Evolutionary conservation across 768 basidiomycete genomes (phyloP).

Genomic region (Neoboletus brunneissimus): DNA sequence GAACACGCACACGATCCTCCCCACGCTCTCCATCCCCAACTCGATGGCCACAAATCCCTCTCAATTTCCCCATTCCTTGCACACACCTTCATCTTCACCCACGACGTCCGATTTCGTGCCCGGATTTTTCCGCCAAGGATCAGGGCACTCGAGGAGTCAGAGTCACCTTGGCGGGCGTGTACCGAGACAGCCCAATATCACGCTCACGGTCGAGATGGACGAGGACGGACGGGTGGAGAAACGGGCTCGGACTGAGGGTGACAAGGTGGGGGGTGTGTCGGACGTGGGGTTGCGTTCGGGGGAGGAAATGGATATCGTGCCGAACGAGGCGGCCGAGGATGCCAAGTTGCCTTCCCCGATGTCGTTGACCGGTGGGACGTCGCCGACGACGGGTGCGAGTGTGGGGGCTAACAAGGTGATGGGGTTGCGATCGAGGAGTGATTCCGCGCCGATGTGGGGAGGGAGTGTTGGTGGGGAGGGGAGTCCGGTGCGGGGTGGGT

Average conservation of each 20-base stretch:
- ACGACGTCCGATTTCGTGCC: constrained; percentile 23
- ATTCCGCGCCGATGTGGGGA: constrained; percentile 26
- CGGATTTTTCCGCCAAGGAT: constrained; percentile 6
- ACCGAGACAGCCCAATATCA: constrained; percentile 29
- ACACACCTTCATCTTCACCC: constrained; percentile 30
- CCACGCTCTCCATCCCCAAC: constrained; percentile 13
- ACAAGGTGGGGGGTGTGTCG: neutral
- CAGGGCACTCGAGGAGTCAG: constrained; percentile 23
- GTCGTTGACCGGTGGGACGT: constrained; percentile 15
- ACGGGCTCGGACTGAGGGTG: constrained; percentile 22
- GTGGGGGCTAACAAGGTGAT: constrained; percentile 16
- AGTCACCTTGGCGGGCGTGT: constrained; percentile 27
- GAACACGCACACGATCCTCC: constrained; percentile 6
- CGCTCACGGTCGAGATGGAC: constrained; percentile 27
- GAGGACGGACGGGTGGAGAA: constrained; percentile 25
- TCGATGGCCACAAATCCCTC: neutral
- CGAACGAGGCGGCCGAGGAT: constrained; percentile 10
- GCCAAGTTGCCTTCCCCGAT: constrained; percentile 22
- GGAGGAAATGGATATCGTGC: constrained; percentile 28
- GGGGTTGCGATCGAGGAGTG: constrained; percentile 23
- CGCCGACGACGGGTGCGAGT: constrained; percentile 12
- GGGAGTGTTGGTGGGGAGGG: constrained; percentile 18
- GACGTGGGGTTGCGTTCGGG: constrained; percentile 10
- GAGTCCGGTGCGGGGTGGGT: constrained; percentile 16
- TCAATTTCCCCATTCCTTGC: constrained; percentile 15